Conservation (phyloP, 2,329 filamentous ascomycete species). For the Trichoderma polysporum region DNA sequence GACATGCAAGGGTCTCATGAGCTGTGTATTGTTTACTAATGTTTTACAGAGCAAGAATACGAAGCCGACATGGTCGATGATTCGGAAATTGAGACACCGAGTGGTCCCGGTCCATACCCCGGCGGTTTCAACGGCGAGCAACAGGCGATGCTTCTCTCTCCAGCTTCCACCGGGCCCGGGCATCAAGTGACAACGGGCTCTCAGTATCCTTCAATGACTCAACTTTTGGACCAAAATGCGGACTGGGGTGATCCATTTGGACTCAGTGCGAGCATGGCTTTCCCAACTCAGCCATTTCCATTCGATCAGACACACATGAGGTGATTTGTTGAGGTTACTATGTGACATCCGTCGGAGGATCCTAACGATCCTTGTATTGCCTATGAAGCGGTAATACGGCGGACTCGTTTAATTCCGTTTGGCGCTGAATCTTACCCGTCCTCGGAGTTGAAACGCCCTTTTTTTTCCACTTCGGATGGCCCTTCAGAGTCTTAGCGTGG, state of each 20-base stretch:
- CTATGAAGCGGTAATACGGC: neutral
- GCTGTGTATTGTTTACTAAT: neutral
- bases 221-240: conserved; percentile 72
- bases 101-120: conserved; percentile 64
- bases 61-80: conserved; percentile 90
- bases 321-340: conserved; percentile 28
- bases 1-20: conserved; percentile 41
- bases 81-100: conserved; percentile 66
- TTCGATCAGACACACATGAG: conserved; percentile 63
- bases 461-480: neutral
- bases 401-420: neutral
- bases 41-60: conserved; percentile 89
- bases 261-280: conserved; percentile 91
- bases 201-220: conserved; percentile 63
- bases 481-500: neutral
- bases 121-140: conserved; percentile 51
- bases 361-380: neutral
- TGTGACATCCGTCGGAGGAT: neutral
- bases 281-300: conserved; percentile 78
- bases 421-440: neutral
- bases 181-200: conserved; percentile 36
- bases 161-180: conserved; percentile 40
- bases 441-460: neutral
- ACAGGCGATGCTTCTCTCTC: conserved; percentile 45
- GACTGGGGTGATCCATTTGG: conserved; percentile 96